phyloP scores from a whole-genome alignment of 2,329 filamentous ascomycete genomes.

The Thermoascus crustaceus region DNA sequence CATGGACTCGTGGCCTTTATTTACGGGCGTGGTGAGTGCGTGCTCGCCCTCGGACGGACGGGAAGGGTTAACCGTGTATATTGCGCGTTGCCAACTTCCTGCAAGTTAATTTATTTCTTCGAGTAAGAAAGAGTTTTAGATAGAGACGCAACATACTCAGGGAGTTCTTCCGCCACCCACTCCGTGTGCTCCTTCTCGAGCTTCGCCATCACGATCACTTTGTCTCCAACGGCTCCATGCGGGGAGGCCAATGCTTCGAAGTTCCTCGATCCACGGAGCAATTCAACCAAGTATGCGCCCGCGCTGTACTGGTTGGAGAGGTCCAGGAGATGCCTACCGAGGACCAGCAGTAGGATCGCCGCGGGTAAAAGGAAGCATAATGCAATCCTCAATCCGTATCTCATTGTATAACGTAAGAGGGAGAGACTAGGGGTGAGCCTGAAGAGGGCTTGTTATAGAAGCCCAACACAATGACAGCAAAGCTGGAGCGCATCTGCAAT shows the following conservation, averaged over 20 bases:
- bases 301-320: constrained; percentile 29
- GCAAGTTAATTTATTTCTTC: background rate
- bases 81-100: constrained; percentile 37
- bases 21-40: constrained; percentile 35
- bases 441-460: too few species aligned
- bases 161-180: constrained; percentile 39
- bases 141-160: constrained; percentile 29
- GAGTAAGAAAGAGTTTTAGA: background rate
- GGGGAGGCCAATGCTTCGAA: background rate
- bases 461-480: too few species aligned
- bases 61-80: constrained; percentile 37
- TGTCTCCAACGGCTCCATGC: constrained; percentile 21
- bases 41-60: constrained; percentile 7
- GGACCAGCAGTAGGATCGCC: constrained; percentile 21
- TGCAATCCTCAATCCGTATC: constrained; percentile 20
- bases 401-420: constrained; percentile 17
- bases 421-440: background rate
- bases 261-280: constrained; percentile 6
- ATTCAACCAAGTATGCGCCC: constrained; percentile 25
- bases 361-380: constrained; percentile 17
- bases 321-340: constrained; percentile 26
- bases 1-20: constrained; percentile 48
- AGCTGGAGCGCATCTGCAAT: too few species aligned
- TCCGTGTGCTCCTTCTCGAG: constrained; percentile 35
- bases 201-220: constrained; percentile 39